Percentiles rank a stretch among this genome's conserved stretches.
These are phyloP conservation scores for Alternaria atra DNA, from an alignment of 2,329 filamentous ascomycete species.

Conservation along the genomic window DNA sequence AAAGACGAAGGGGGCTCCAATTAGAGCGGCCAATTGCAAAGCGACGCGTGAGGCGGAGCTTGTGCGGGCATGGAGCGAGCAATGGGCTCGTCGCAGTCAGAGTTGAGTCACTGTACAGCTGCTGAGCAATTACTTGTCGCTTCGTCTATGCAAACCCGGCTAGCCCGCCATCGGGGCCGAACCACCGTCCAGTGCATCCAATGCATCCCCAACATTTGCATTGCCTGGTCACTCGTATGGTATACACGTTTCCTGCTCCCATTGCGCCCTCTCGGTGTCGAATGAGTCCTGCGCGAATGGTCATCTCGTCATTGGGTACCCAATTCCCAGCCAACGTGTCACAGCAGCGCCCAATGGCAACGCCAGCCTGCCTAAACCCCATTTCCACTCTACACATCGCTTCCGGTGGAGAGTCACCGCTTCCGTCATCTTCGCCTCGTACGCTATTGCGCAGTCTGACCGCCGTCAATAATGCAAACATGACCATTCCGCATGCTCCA, in stretches of 20 bases:
- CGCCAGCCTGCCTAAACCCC: slow-evolving; percentile 22
- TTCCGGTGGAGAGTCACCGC: slow-evolving; percentile 30
- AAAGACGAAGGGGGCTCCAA: slow-evolving; percentile 33
- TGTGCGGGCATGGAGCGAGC: slow-evolving; percentile 16
- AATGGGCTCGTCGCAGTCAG: slow-evolving; percentile 32
- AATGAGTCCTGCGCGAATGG: slow-evolving; percentile 19
- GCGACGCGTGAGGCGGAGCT: slow-evolving; percentile 26
- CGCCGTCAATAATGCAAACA: slow-evolving; percentile 31
- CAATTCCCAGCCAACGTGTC: slow-evolving; percentile 27
- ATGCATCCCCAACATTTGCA: background rate
- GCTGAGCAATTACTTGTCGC: slow-evolving; percentile 23
- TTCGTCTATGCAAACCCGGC: slow-evolving; percentile 23
- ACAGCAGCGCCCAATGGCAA: slow-evolving; percentile 26
- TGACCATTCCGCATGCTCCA: slow-evolving; percentile 39
- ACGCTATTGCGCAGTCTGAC: slow-evolving; percentile 29
- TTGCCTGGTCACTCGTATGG: slow-evolving; percentile 1
- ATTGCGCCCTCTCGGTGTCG: slow-evolving; percentile 20
- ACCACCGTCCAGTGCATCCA: slow-evolving; percentile 2
- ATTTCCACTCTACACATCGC: slow-evolving; percentile 8
- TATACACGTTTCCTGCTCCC: slow-evolving; percentile 25
- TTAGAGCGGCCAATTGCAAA: slow-evolving; percentile 37
- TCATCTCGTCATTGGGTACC: slow-evolving; percentile 34
- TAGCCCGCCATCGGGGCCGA: slow-evolving; percentile 19
- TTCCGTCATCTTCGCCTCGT: slow-evolving; percentile 28
- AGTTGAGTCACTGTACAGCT: slow-evolving; percentile 36